phyloP scores from a whole-genome alignment of 768 basidiomycete genomes.

The Chalciporus piperatus region DNA sequence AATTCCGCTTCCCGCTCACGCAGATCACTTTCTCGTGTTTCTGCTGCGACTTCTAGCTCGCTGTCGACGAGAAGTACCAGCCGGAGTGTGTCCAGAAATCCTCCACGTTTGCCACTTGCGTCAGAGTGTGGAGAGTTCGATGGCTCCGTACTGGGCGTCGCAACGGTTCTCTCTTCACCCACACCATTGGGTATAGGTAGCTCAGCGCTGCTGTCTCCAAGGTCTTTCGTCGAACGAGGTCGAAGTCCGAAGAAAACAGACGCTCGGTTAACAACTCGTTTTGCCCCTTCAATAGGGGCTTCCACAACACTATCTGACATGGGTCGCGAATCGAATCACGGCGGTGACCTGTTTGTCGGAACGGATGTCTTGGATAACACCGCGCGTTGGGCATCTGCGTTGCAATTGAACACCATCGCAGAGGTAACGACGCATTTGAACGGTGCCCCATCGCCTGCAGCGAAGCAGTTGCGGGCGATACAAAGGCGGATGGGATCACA shows the following conservation, averaged over 20 bases:
- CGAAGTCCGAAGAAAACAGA: constrained; percentile 23
- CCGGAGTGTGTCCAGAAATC: constrained; percentile 42
- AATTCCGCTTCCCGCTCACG: constrained; percentile 32
- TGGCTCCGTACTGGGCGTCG: constrained; percentile 16
- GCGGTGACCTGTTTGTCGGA: constrained; percentile 18
- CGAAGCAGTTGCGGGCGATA: constrained; percentile 21
- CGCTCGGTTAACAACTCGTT: constrained; percentile 10
- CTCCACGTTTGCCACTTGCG: constrained; percentile 22
- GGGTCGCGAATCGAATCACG: constrained; percentile 18
- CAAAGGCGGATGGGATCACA: constrained; percentile 4
- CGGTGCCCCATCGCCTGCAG: constrained; percentile 14
- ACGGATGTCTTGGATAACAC: constrained; percentile 26
- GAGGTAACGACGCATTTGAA: constrained; percentile 18
- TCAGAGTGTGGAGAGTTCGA: constrained; percentile 25
- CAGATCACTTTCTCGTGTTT: constrained; percentile 51
- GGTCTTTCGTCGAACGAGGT: constrained; percentile 27
- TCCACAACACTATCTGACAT: constrained; percentile 26
- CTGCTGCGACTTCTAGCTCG: constrained; percentile 39
- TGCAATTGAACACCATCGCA: constrained; percentile 21
- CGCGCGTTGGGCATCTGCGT: constrained; percentile 27
- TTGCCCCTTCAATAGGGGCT: constrained; percentile 20
- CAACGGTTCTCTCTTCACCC: constrained; percentile 16
- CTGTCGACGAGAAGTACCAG: constrained; percentile 38
- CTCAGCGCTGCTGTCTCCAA: constrained; percentile 19
- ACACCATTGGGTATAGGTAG: constrained; percentile 29